Base-by-base conservation (phyloP, 345 rosid genomes). In the Raphanus raphanistrum region DNA sequence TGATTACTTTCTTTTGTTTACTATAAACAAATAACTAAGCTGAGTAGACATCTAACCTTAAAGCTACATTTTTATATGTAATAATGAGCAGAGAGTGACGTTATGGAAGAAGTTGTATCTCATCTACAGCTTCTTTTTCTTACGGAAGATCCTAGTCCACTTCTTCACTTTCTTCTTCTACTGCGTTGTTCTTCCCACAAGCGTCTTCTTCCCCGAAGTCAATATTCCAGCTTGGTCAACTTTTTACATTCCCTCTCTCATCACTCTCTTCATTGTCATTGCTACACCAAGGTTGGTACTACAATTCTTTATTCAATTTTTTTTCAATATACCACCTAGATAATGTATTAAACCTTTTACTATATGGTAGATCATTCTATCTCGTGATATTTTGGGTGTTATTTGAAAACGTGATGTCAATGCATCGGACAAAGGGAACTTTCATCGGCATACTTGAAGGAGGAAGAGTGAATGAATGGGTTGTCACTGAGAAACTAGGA, bases 401-500 rank as follows among this genome's bases (percentile, higher is more conserved):
- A 9, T 86, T 84, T 33, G 89, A 87, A 80, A 87, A 85, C 32
- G 87, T 82, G 5, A 85, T 87, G 87, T 82, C 87, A 4, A 76
- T 85, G 67, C 90, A 87, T 35, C 83, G 90, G 12, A 85, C 88
- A 0, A 84, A 85, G 62, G 88, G 88, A 12, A 85, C 87, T 25
- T 76, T 84, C 35, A 85, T 91, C 13, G 97, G 98, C 3, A 66
- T 93, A 76, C 66, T 93, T 12, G 97, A 93, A 80, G 85, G 86
- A 1, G 91, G 91, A 9, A 84, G 97, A 79, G 97, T 85, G 9
- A 91, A 93, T 6, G 98, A 93, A 83, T 93, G 97, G 98, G 85
- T 91, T 17, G 98, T 93, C 13, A 93, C 98, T 3, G 91, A 91
- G 78, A 93, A 93, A 57, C 67, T 91, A 35, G 98, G 96, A 9